Conservation (phyloP, 805 yeast species). For the Myxozyma neotropica region DNA sequence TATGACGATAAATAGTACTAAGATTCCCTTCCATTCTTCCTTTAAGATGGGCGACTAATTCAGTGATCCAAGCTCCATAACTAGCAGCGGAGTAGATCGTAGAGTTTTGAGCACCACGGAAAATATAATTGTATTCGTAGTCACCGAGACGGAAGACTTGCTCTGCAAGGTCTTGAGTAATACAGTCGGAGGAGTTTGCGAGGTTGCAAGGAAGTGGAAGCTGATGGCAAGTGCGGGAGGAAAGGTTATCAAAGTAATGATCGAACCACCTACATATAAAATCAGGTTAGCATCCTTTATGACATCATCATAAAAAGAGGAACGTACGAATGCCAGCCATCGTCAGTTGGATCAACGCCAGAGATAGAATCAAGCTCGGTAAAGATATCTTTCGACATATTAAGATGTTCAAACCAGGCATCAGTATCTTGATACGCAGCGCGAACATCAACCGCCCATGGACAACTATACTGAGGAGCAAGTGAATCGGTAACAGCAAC, state of each 20-base stretch:
- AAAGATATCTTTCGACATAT: slow-evolving; percentile 45
- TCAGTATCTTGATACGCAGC: slow-evolving; percentile 38
- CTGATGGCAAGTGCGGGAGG: slow-evolving; percentile 47
- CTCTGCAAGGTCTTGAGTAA: slow-evolving; percentile 43
- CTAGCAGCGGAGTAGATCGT: slow-evolving; percentile 43
- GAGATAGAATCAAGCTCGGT: slow-evolving; percentile 46
- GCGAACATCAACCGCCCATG: slow-evolving; percentile 41
- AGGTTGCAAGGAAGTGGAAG: slow-evolving; percentile 44
- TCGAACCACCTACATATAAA: slow-evolving; percentile 40
- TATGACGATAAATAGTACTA: slow-evolving; percentile 45
- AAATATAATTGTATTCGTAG: slow-evolving; percentile 50
- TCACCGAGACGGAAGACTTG: slow-evolving; percentile 50
- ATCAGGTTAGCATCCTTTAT: neutral
- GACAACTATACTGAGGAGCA: slow-evolving; percentile 45
- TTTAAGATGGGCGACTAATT: slow-evolving; percentile 42
- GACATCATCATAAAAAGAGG: neutral
- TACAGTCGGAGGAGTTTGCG: slow-evolving; percentile 37
- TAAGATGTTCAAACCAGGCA: slow-evolving; percentile 46
- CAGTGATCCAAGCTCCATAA: slow-evolving; percentile 47
- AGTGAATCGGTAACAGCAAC: slow-evolving; percentile 43
- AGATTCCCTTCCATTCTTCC: slow-evolving; percentile 41
- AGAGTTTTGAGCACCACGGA: slow-evolving; percentile 43
- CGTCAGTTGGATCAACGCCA: slow-evolving; percentile 36
- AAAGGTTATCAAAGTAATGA: slow-evolving; percentile 50
- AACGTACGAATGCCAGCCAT: slow-evolving; percentile 22